phyloP scores from a whole-genome alignment of 495 filamentous ascomycete species.

The Parathielavia hyrcaniae region DNA sequence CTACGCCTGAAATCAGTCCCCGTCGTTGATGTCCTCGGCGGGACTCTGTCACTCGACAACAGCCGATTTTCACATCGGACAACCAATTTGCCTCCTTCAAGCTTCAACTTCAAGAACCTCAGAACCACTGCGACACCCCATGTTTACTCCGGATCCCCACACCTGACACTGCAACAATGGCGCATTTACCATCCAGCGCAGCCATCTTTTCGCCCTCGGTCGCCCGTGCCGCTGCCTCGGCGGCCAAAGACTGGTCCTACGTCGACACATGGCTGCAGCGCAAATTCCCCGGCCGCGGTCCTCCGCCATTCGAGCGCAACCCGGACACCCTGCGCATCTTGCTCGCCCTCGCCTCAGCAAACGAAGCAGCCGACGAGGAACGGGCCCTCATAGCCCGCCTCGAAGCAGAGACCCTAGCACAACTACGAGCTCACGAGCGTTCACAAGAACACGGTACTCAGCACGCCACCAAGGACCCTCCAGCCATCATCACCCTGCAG shows the following conservation, averaged over 20 bases:
- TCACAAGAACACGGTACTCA: constrained; percentile 2
- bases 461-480: too few species aligned
- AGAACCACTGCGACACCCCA: neutral
- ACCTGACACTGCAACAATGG: constrained; percentile 33
- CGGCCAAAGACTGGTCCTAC: constrained; percentile 80
- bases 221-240: constrained; percentile 56
- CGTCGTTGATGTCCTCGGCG: too few species aligned
- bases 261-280: constrained; percentile 73
- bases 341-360: constrained; percentile 65
- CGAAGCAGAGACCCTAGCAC: constrained; percentile 52
- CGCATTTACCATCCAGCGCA: constrained; percentile 45
- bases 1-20: too few species aligned
- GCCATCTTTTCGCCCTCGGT: constrained; percentile 69
- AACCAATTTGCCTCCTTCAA: neutral
- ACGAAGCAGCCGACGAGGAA: constrained; percentile 79
- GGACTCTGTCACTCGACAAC: too few species aligned
- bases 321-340: constrained; percentile 72
- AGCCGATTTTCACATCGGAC: too few species aligned
- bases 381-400: constrained; percentile 52
- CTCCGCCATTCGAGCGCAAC: constrained; percentile 74
- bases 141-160: neutral
- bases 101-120: too few species aligned
- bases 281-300: constrained; percentile 47
- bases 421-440: constrained; percentile 34
- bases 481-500: constrained; percentile 22